Evolutionary conservation across 345 rosid species (phyloP).

Genomic region (Combretum micranthum): DNA sequence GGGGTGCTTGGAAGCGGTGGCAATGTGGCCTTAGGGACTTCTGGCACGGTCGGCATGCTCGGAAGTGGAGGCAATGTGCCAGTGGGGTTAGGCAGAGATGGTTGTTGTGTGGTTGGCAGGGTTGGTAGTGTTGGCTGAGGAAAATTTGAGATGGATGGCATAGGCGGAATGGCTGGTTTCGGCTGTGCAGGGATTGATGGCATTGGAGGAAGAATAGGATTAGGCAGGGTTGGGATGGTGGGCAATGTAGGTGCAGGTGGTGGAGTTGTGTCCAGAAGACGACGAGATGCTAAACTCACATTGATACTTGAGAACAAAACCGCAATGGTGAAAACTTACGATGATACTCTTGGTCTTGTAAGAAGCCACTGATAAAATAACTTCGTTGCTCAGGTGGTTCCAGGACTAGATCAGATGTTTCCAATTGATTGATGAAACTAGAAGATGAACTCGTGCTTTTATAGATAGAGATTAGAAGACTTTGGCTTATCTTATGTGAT

Average conservation of each 20-base stretch:
- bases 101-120: conserved; percentile 10
- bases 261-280: conserved; percentile 16
- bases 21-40: not conserved
- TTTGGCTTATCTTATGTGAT: conserved; percentile 4
- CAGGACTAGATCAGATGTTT: too few relatives aligned
- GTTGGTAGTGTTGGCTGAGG: conserved; percentile 4
- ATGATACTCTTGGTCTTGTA: too few relatives aligned
- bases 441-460: not conserved
- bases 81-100: conserved; percentile 14
- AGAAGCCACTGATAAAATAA: too few relatives aligned
- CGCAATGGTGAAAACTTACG: too few relatives aligned
- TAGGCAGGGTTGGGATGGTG: conserved; percentile 14
- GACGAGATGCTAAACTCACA: conserved; percentile 19
- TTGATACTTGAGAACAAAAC: conserved; percentile 11
- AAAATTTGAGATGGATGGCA: not conserved
- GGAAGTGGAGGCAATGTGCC: not conserved
- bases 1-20: conserved; percentile 21
- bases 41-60: too few relatives aligned
- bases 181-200: conserved; percentile 10
- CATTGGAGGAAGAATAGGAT: conserved; percentile 14
- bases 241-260: conserved; percentile 15
- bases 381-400: too few relatives aligned
- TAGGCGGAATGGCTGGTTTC: conserved; percentile 2
- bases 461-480: not conserved
- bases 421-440: not conserved